Conservation (phyloP, 2,329 filamentous ascomycete genomes). For the Simplicillium aogashimaense region DNA sequence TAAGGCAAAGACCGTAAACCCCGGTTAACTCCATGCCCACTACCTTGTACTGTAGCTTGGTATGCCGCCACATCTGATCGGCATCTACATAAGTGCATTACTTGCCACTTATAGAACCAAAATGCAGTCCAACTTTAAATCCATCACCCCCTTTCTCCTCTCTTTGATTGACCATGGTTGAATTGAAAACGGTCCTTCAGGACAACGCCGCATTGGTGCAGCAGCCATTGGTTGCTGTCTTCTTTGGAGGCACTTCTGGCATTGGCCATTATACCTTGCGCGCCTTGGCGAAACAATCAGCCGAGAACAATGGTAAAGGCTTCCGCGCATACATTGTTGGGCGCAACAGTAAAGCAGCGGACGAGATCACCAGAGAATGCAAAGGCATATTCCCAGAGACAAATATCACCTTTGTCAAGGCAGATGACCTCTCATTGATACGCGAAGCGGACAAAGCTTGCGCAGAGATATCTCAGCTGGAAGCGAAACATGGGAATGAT, state of each 20-base stretch:
- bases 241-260: neutral
- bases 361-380: neutral
- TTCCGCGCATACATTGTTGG: neutral
- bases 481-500: neutral
- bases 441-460: neutral
- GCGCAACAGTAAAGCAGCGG: neutral
- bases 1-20: too few species aligned
- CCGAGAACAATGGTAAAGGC: neutral
- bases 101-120: too few species aligned
- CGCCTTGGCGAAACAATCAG: neutral
- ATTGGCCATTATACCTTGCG: neutral
- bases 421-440: neutral
- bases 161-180: neutral
- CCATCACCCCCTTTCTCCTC: neutral
- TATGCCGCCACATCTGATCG: too few species aligned
- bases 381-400: neutral
- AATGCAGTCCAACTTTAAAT: too few species aligned
- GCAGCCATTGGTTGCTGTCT: neutral
- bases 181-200: neutral
- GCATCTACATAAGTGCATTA: too few species aligned
- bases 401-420: neutral
- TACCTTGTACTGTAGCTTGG: too few species aligned
- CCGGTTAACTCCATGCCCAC: too few species aligned
- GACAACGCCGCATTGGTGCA: neutral
- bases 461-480: neutral